These are phyloP conservation scores for Bisporella sp. DNA, from an alignment of 2,329 filamentous ascomycete species.

Conservation along the genomic window DNA sequence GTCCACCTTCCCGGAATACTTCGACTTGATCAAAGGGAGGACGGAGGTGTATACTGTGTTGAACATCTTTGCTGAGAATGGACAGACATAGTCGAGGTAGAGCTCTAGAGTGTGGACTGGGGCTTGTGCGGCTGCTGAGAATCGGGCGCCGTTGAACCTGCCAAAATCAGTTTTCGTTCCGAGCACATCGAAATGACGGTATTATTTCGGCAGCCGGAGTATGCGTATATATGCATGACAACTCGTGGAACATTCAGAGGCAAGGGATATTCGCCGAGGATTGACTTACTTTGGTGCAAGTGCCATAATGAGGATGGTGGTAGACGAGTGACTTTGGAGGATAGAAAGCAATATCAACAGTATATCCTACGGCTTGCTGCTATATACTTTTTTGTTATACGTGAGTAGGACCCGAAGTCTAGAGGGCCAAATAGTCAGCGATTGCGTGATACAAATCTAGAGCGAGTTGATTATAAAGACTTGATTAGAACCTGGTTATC, in stretches of 20 bases:
- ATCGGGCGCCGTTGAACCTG: slow-evolving; percentile 61
- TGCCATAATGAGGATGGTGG: background rate
- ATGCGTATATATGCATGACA: too few relatives aligned
- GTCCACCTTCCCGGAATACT: slow-evolving; percentile 53
- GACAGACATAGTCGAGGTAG: slow-evolving; percentile 88
- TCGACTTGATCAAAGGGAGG: slow-evolving; percentile 54
- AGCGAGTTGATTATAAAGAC: too few relatives aligned
- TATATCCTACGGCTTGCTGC: too few relatives aligned
- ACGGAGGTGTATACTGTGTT: slow-evolving; percentile 64
- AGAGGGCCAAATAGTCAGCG: too few relatives aligned
- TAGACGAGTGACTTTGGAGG: too few relatives aligned
- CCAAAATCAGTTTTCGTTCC: slow-evolving; percentile 47
- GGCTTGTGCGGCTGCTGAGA: slow-evolving; percentile 36
- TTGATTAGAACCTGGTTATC: too few relatives aligned
- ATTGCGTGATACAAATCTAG: too few relatives aligned
- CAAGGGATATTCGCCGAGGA: too few relatives aligned
- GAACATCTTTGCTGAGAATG: slow-evolving; percentile 65
- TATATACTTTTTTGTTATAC: too few relatives aligned
- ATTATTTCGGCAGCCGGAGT: background rate
- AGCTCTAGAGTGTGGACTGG: slow-evolving; percentile 54
- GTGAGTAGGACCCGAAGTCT: too few relatives aligned
- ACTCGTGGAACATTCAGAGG: too few relatives aligned
- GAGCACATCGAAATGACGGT: slow-evolving; percentile 40
- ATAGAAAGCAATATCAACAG: too few relatives aligned
- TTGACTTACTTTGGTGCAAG: background rate